Percentiles rank a stretch among this genome's conserved stretches.
phyloP scores from a whole-genome alignment of 139 green algal species.

The Chlamydomonas asymmetrica region DNA sequence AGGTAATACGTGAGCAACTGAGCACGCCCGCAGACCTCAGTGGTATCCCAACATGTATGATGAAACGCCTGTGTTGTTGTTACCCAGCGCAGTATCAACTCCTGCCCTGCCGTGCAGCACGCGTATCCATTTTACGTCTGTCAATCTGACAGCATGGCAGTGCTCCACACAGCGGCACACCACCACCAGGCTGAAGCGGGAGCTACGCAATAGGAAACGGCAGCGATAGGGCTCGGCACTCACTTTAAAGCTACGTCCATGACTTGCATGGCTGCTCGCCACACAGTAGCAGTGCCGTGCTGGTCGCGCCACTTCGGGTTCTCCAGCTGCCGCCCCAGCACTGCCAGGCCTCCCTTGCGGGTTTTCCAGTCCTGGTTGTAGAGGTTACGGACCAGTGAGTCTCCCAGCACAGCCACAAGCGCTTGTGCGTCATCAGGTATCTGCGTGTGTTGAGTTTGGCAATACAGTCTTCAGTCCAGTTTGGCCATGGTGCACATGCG shows the following conservation, averaged over 20 bases:
- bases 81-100: background rate
- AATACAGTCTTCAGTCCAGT: no score
- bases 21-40: background rate
- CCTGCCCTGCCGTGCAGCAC: background rate
- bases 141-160: background rate
- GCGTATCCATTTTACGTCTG: background rate
- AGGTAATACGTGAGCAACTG: background rate
- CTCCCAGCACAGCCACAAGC: slow-evolving; percentile 18
- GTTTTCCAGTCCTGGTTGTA: slow-evolving; percentile 35
- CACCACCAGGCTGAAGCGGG: background rate
- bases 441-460: slow-evolving; percentile 6
- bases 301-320: slow-evolving; percentile 21
- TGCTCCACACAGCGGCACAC: background rate
- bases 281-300: slow-evolving; percentile 1
- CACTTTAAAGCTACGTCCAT: slow-evolving; percentile 27
- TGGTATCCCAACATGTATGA: background rate
- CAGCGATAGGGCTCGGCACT: background rate
- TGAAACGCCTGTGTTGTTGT: background rate
- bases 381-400: slow-evolving; percentile 22
- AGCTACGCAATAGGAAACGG: background rate
- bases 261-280: slow-evolving; percentile 3
- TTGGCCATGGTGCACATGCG: no score
- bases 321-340: slow-evolving; percentile 10
- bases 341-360: slow-evolving; percentile 24
- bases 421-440: slow-evolving; percentile 5